Percentiles rank a stretch among this genome's conserved stretches.
Evolutionary conservation across 176 grass and related monocot genomes (phyloP).

Genomic region (Melocanna baccifera): DNA sequence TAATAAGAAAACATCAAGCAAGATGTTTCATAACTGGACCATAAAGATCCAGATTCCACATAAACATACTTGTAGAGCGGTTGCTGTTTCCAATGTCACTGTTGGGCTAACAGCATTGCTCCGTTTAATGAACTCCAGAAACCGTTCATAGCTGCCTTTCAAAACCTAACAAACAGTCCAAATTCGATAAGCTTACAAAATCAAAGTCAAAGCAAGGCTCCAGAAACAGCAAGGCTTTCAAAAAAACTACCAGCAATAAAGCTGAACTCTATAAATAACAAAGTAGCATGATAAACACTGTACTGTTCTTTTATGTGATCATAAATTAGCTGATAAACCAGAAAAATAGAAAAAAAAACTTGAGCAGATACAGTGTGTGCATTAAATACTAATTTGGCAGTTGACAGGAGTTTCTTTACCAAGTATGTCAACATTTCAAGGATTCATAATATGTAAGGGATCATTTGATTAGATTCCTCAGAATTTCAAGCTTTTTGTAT

Average conservation of each 20-base stretch:
- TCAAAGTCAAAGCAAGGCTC: background rate
- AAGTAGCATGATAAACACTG: background rate
- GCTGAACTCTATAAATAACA: background rate
- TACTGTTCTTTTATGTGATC: background rate
- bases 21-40: background rate
- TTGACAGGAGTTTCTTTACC: background rate
- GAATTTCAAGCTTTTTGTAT: background rate
- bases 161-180: constrained; percentile 57
- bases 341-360: background rate
- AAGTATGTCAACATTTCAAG: background rate
- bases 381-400: background rate
- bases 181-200: constrained; percentile 2
- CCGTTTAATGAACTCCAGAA: constrained; percentile 83
- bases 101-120: constrained; percentile 95
- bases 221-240: background rate
- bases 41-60: background rate
- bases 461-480: background rate
- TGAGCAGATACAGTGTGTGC: too few species aligned
- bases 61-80: constrained; percentile 71
- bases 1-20: constrained; percentile 10
- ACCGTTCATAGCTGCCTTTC: constrained; percentile 82
- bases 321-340: background rate
- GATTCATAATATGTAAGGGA: background rate
- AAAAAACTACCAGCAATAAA: background rate
- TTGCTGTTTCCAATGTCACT: constrained; percentile 90